Percentiles rank a stretch among this genome's conserved stretches.
These are phyloP conservation scores for Pyrus hybrid DNA, from an alignment of 331 rosid species.

Conservation along the genomic window DNA sequence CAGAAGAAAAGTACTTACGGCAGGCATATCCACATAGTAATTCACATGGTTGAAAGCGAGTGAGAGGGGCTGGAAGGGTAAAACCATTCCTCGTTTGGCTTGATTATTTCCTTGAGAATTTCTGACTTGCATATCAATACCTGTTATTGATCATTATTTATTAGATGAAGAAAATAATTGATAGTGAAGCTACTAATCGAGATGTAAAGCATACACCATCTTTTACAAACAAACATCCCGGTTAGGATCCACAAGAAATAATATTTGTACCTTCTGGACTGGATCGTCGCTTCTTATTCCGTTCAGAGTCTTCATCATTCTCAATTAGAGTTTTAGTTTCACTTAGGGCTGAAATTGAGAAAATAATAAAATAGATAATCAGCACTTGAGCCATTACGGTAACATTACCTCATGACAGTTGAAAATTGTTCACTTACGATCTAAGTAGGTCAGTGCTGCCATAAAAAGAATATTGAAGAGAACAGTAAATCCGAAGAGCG, in stretches of 20 bases:
- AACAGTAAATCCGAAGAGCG: constrained; percentile 45
- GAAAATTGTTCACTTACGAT: constrained; percentile 29
- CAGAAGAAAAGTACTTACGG: constrained; percentile 25
- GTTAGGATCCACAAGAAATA: not conserved
- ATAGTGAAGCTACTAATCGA: not conserved
- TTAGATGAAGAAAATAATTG: not conserved
- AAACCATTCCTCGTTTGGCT: constrained; percentile 33
- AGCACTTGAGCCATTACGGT: not conserved
- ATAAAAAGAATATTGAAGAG: constrained; percentile 37
- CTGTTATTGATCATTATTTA: not conserved
- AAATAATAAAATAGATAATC: not conserved
- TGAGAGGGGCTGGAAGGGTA: constrained; percentile 54
- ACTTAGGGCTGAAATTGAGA: constrained; percentile 39
- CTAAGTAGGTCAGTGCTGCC: constrained; percentile 28
- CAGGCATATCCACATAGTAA: constrained; percentile 61
- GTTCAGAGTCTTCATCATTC: constrained; percentile 25
- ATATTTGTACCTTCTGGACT: constrained; percentile 13
- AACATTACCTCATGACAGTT: not conserved
- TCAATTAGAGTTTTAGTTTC: constrained; percentile 39
- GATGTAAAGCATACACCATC: not conserved
- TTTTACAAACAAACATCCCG: not conserved
- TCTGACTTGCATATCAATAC: constrained; percentile 17
- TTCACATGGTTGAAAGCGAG: constrained; percentile 45
- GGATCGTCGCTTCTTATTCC: constrained; percentile 13
- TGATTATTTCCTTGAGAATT: constrained; percentile 17